A percentile compares a stretch with the other conserved stretches of the same genome.
Evolutionary conservation across 306 rosid genomes (phyloP).

Genomic region (Astragalus glycyphyllos): DNA sequence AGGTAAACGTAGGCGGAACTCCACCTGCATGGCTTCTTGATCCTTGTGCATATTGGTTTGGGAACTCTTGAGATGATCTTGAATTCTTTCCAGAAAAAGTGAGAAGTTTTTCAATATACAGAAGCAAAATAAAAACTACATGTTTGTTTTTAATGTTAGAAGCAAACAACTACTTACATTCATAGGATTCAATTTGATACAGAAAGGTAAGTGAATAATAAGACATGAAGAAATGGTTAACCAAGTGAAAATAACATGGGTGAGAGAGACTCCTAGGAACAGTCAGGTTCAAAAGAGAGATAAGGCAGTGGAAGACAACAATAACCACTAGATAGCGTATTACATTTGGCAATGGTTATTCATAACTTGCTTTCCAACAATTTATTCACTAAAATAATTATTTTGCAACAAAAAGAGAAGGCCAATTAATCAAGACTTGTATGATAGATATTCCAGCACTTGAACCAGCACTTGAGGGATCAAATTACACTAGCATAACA

Average conservation of each 20-base stretch:
- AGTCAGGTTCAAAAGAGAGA: too few species aligned
- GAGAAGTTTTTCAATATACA: slow-evolving; percentile 8
- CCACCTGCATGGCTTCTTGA: slow-evolving; percentile 53
- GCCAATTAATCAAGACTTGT: background rate
- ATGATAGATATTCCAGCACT: background rate
- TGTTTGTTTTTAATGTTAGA: slow-evolving; percentile 22
- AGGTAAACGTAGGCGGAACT: slow-evolving; percentile 53
- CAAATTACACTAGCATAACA: too few species aligned
- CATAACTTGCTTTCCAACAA: background rate
- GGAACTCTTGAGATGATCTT: slow-evolving; percentile 59
- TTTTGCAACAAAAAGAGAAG: slow-evolving; percentile 14
- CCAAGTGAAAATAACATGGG: background rate
- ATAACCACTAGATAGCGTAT: slow-evolving; percentile 18
- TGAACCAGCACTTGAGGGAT: background rate
- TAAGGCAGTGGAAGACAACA: slow-evolving; percentile 11
- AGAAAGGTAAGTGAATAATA: slow-evolving; percentile 6
- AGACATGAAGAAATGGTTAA: slow-evolving; percentile 1
- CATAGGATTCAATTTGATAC: slow-evolving; percentile 2
- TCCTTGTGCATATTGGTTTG: slow-evolving; percentile 56
- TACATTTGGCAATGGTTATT: slow-evolving; percentile 13
- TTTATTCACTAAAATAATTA: slow-evolving; percentile 16
- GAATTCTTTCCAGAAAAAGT: slow-evolving; percentile 42
- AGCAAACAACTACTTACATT: slow-evolving; percentile 8
- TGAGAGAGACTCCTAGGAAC: background rate
- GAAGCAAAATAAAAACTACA: slow-evolving; percentile 20